Evolutionary conservation across 1,284 basidiomycete genomes (phyloP).

Genomic region (Ustilago sp.): DNA sequence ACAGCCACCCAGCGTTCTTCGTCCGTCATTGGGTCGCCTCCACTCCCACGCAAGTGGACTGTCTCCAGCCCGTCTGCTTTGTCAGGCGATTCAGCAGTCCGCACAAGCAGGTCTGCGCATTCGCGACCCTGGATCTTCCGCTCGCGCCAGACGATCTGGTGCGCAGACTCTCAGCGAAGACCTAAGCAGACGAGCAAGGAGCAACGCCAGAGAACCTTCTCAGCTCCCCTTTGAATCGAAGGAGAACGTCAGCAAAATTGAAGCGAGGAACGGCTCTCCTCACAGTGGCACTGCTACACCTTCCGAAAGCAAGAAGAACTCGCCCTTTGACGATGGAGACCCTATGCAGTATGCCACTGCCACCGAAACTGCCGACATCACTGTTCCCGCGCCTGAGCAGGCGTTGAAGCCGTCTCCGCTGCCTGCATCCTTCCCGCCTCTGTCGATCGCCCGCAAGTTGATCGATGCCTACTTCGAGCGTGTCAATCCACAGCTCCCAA

Average conservation of each 20-base stretch:
- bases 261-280: conserved; percentile 21
- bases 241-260: conserved; percentile 6
- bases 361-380: conserved; percentile 50
- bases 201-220: conserved; percentile 8
- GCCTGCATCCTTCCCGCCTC: conserved; percentile 47
- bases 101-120: conserved; percentile 44
- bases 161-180: conserved; percentile 34
- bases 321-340: conserved; percentile 48
- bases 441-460: conserved; percentile 46
- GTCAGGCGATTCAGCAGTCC: conserved; percentile 53
- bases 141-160: conserved; percentile 13
- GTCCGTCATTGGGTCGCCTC: conserved; percentile 33
- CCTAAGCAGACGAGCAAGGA: conserved; percentile 23
- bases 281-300: conserved; percentile 35
- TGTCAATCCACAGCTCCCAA: conserved; percentile 51
- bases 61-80: conserved; percentile 47
- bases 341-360: conserved; percentile 54
- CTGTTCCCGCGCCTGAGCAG: conserved; percentile 49
- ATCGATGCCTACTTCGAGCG: conserved; percentile 53
- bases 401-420: conserved; percentile 42
- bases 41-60: conserved; percentile 49
- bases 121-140: conserved; percentile 36
- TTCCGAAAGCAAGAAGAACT: conserved; percentile 45
- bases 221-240: conserved; percentile 3
- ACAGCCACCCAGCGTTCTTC: background rate